Evolutionary conservation across 2,329 filamentous ascomycete genomes (phyloP).

Genomic region (Truncatella angustata): DNA sequence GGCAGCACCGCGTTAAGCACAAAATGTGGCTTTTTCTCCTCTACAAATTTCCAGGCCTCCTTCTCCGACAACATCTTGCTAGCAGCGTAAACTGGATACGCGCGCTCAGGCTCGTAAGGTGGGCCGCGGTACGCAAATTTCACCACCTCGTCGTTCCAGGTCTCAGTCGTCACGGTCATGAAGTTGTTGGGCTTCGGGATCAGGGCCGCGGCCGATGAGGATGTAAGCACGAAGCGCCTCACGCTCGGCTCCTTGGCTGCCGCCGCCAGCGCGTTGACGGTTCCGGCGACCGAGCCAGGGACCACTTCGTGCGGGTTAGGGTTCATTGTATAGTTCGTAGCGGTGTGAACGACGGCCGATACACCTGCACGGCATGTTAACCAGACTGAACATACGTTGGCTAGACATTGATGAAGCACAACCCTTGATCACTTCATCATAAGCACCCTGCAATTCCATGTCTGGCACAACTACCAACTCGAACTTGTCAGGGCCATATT

Average conservation of each 20-base stretch:
- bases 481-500: neutral
- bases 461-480: conserved; percentile 4
- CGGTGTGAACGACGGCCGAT: conserved; percentile 3
- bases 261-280: neutral
- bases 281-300: neutral
- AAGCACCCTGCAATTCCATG: neutral
- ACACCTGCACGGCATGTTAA: neutral
- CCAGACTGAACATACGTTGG: neutral
- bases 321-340: neutral
- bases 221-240: conserved; percentile 6
- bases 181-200: neutral
- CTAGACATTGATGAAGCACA: neutral
- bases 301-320: conserved; percentile 5
- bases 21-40: conserved; percentile 8
- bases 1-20: conserved; percentile 13
- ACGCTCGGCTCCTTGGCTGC: conserved; percentile 5
- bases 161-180: neutral
- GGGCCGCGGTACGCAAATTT: neutral
- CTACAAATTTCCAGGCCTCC: conserved; percentile 1
- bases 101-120: conserved; percentile 2
- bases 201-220: neutral
- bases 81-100: neutral
- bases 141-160: conserved; percentile 7
- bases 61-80: conserved; percentile 4
- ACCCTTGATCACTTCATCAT: neutral